These are phyloP conservation scores for Aspergillus proliferans DNA, from an alignment of 2,329 filamentous ascomycete species.

Conservation along the genomic window DNA sequence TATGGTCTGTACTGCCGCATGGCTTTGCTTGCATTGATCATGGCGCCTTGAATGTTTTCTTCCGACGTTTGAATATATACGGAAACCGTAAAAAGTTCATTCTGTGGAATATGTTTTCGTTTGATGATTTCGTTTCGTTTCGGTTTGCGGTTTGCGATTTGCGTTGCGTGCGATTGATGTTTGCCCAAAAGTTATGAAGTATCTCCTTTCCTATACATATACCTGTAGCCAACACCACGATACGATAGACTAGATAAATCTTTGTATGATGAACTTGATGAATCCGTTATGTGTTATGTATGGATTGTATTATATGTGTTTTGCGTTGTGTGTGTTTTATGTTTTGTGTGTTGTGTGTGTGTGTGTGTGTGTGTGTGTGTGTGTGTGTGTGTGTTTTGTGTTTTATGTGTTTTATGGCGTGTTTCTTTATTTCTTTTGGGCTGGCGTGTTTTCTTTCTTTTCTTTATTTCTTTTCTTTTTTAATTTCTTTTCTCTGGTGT, in stretches of 20 bases:
- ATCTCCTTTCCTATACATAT: slow-evolving; percentile 23
- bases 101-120: too few species aligned
- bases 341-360: slow-evolving; percentile 15
- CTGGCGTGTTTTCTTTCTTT: slow-evolving; percentile 6
- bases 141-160: slow-evolving; percentile 12
- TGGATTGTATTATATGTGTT: slow-evolving; percentile 19
- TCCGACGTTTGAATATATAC: not conserved
- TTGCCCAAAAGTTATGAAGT: slow-evolving; percentile 25
- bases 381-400: slow-evolving; percentile 17
- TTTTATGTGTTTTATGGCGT: slow-evolving; percentile 15
- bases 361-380: too few species aligned
- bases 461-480: slow-evolving; percentile 4
- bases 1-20: slow-evolving; percentile 98
- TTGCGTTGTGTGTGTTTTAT: slow-evolving; percentile 20
- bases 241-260: slow-evolving; percentile 34
- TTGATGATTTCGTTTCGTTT: slow-evolving; percentile 4
- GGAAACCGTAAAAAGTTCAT: not conserved
- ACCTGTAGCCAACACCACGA: slow-evolving; percentile 25
- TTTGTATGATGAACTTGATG: slow-evolving; percentile 28
- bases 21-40: slow-evolving; percentile 89
- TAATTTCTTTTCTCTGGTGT: slow-evolving; percentile 3
- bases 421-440: slow-evolving; percentile 11
- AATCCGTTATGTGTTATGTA: slow-evolving; percentile 25
- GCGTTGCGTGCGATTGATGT: slow-evolving; percentile 10
- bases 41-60: slow-evolving; percentile 50